These are phyloP conservation scores for Blastobotrys indianensis DNA, from an alignment of 1,139 yeast genomes.

Conservation along the genomic window DNA sequence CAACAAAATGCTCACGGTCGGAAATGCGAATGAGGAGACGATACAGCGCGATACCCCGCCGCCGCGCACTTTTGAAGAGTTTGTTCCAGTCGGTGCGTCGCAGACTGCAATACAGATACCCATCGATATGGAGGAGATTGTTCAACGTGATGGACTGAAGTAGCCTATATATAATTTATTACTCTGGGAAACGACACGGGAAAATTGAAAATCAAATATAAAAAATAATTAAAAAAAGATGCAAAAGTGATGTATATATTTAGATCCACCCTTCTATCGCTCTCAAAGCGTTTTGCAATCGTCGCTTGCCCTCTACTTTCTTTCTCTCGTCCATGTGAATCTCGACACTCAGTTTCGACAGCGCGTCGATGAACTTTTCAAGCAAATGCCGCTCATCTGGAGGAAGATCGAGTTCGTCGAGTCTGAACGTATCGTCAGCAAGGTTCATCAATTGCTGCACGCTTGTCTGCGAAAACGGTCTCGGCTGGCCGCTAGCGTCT, in stretches of 20 bases:
- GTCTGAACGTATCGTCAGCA: slow-evolving; percentile 40
- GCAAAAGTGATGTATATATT: neutral
- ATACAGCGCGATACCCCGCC: no score
- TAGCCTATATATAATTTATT: no score
- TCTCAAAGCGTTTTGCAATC: slow-evolving; percentile 73
- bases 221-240: neutral
- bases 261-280: slow-evolving; percentile 74
- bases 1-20: no score
- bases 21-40: no score
- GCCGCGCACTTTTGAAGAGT: no score
- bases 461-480: slow-evolving; percentile 26
- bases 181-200: no score
- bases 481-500: neutral
- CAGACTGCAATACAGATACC: neutral
- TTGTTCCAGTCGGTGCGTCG: no score
- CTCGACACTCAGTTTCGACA: slow-evolving; percentile 80
- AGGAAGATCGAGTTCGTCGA: slow-evolving; percentile 68
- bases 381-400: slow-evolving; percentile 69
- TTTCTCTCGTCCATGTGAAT: slow-evolving; percentile 80
- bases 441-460: slow-evolving; percentile 25
- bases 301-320: slow-evolving; percentile 70
- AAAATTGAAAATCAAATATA: no score
- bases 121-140: neutral
- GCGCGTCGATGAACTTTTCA: slow-evolving; percentile 78
- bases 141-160: neutral